A percentile compares a stretch with the other conserved stretches of the same genome.
These are phyloP conservation scores for Diaporthe nobilis DNA, from an alignment of 2,329 filamentous ascomycete genomes.

Conservation along the genomic window DNA sequence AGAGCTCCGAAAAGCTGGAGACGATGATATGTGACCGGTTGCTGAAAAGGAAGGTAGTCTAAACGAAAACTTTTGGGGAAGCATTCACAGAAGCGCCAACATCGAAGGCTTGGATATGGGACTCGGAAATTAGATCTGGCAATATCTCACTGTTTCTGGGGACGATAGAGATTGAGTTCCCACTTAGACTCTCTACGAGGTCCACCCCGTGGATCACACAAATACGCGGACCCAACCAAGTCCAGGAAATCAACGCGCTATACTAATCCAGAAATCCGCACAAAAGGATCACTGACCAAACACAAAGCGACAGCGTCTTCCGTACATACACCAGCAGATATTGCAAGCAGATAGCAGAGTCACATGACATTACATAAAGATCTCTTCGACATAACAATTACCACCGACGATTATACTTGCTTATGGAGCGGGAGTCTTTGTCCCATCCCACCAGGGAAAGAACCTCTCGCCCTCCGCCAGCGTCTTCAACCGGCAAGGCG, in stretches of 20 bases:
- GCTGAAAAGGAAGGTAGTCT: background rate
- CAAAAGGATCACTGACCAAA: background rate
- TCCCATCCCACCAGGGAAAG: constrained; percentile 36
- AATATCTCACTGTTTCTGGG: background rate
- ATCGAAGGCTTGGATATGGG: background rate
- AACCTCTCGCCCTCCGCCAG: constrained; percentile 32
- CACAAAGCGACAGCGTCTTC: background rate
- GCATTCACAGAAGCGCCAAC: background rate
- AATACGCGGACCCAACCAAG: no score
- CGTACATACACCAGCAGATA: background rate
- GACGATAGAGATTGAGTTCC: background rate
- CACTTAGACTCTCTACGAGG: background rate
- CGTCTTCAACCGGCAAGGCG: constrained; percentile 29
- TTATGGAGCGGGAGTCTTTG: constrained; percentile 11
- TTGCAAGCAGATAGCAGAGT: background rate
- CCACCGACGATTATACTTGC: background rate
- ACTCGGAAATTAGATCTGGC: background rate
- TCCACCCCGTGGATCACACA: background rate
- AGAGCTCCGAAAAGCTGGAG: background rate
- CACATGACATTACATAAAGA: background rate
- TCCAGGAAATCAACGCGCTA: background rate
- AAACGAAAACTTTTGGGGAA: background rate
- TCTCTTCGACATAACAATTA: background rate
- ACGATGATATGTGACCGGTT: background rate
- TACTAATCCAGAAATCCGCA: background rate